A percentile compares a stretch with the other conserved stretches of the same genome.
Conservation (phyloP, 139 green algal genomes). For the Chlorella sp. region DNA sequence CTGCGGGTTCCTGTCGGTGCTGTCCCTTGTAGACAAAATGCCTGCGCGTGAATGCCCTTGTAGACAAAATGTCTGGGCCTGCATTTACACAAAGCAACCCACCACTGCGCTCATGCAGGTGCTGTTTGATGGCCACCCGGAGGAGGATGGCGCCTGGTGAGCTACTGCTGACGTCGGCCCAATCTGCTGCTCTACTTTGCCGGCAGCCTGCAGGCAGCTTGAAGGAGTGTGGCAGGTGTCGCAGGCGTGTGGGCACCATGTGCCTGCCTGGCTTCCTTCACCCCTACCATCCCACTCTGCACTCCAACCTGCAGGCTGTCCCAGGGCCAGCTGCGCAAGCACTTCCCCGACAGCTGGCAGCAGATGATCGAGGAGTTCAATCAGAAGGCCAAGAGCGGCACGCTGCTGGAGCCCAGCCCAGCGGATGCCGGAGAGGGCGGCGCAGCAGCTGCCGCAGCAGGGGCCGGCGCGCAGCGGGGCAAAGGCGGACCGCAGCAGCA, state of each 20-base stretch:
- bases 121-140: neutral
- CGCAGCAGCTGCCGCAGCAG: neutral
- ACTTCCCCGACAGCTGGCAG: slow-evolving; percentile 24
- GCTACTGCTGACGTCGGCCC: too few relatives aligned
- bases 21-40: too few relatives aligned
- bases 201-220: too few relatives aligned
- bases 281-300: neutral
- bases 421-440: neutral
- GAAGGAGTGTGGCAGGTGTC: too few relatives aligned
- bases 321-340: neutral
- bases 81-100: too few relatives aligned
- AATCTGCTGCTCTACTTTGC: too few relatives aligned
- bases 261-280: neutral
- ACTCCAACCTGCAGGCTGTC: neutral
- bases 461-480: neutral
- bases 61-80: too few relatives aligned
- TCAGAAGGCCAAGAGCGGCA: neutral
- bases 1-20: too few relatives aligned
- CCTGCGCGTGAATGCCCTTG: too few relatives aligned
- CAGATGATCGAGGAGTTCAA: slow-evolving; percentile 14
- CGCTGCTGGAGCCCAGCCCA: slow-evolving; percentile 32
- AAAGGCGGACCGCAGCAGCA: neutral
- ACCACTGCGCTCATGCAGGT: too few relatives aligned
- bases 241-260: too few relatives aligned
- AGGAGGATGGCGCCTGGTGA: slow-evolving; percentile 19